Percentiles rank a stretch among this genome's conserved stretches.
Conservation (phyloP, 352 stramenopile species). For the Ophiocytium majus region DNA sequence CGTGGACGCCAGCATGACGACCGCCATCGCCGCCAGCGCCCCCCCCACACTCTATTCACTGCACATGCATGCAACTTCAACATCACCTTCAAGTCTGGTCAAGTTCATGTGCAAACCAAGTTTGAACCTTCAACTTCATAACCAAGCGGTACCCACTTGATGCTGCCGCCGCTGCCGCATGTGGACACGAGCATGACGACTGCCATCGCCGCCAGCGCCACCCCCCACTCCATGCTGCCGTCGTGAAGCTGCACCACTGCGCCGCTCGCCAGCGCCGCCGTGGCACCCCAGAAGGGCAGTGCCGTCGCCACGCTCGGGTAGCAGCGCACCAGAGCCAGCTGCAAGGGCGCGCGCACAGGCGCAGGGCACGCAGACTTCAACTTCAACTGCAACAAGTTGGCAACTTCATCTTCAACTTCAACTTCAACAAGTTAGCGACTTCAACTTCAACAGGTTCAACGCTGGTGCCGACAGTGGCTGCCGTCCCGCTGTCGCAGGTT, state of each 20-base stretch:
- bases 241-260: background rate
- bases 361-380: background rate
- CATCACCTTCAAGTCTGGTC: no score
- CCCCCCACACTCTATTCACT: no score
- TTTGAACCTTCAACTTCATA: no score
- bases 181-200: background rate
- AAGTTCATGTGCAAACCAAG: no score
- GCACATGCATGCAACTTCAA: no score
- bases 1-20: no score
- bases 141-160: background rate
- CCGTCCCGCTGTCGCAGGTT: background rate
- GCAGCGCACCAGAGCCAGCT: background rate
- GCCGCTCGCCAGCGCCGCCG: background rate
- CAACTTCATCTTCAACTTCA: background rate
- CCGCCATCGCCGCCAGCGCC: background rate
- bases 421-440: background rate
- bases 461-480: background rate
- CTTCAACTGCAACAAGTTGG: background rate
- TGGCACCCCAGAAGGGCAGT: background rate
- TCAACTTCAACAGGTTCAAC: background rate
- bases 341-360: background rate
- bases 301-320: background rate
- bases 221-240: background rate
- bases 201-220: background rate
- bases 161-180: background rate